phyloP scores from a whole-genome alignment of 2,329 filamentous ascomycete species.

The Talaromyces sp. region DNA sequence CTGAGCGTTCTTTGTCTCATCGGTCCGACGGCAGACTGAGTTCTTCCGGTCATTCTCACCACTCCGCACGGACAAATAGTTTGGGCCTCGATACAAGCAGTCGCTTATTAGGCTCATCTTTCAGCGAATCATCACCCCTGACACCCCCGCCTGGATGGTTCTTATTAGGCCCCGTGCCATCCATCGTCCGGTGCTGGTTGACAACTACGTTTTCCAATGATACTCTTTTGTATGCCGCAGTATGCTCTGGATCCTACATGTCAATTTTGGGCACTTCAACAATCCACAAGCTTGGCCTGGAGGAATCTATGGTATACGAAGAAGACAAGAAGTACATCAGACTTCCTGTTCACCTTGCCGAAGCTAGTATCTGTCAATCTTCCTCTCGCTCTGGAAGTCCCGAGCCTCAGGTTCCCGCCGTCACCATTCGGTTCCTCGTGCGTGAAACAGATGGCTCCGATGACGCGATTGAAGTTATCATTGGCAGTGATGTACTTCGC shows the following conservation, averaged over 20 bases:
- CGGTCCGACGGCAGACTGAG: conserved; percentile 95
- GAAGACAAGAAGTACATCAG: conserved; percentile 71
- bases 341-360: conserved; percentile 83
- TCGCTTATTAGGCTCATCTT: conserved; percentile 64
- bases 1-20: conserved; percentile 88
- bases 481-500: conserved; percentile 86
- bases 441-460: conserved; percentile 54
- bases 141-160: conserved; percentile 82
- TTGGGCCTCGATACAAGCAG: conserved; percentile 74
- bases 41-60: conserved; percentile 79
- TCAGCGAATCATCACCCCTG: conserved; percentile 72
- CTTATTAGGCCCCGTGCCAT: conserved; percentile 83
- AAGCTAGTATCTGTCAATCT: conserved; percentile 76
- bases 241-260: conserved; percentile 88
- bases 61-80: conserved; percentile 82
- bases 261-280: conserved; percentile 79
- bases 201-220: conserved; percentile 87
- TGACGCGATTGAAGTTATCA: conserved; percentile 75
- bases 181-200: conserved; percentile 95
- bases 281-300: conserved; percentile 72
- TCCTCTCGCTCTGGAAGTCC: conserved; percentile 74
- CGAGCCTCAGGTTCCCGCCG: conserved; percentile 76
- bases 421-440: conserved; percentile 79
- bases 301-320: conserved; percentile 66
- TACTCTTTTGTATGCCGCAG: conserved; percentile 83